Evolutionary conservation across 1,284 basidiomycete genomes (phyloP), one percentile per base, ranked within the genome.

Genomic region (Rhodotorula sp.): DNA sequence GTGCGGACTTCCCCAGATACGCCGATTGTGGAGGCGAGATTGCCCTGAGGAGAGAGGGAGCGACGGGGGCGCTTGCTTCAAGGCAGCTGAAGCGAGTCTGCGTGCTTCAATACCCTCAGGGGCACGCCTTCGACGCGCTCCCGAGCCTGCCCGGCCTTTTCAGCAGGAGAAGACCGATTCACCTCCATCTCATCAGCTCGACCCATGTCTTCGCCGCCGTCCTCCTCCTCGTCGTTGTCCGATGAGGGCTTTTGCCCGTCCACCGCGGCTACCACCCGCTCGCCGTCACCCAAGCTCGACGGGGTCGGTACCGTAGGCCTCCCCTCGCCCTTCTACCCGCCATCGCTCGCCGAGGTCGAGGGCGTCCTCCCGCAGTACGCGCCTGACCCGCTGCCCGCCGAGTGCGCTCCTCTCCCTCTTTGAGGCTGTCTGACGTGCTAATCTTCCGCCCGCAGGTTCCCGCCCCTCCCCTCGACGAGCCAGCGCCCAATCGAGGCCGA

Each of bases 401-500:
- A 55, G 22, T 54, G 53, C 32, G 53, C 44, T 44, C 44, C 19
- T 34, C 53, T 8, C 13, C 8, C 0, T 34, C 17, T 54, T 15
- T 34, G 6, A 1, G 15, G 13, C 51, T 1, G 29, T n/a, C 7
- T 15, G 19, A 29, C 15, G 32, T 21, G 5, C 32, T 54, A 32
- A 54, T 32, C 1, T 1, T 2, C 32, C 32, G 19, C 12, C 19
- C 29, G 21, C 53, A 54, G 53, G 53, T 76, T 73, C 19, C 79
- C 79, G 13, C 37, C 70, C 2, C 64, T 80, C 3, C 79, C 79
- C 2, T 56, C 53, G 5, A 22, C 46, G 2, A 44, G 63, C n/a
- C 29, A 41, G 3, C 32, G 55, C 17, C 69, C 72, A 21, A 4
- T 41, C 13, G 58, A 66, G 25, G 62, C 69, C 25, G 76, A 75